phyloP scores from a whole-genome alignment of 2,329 filamentous ascomycete species.

The Elsinoe perseae region DNA sequence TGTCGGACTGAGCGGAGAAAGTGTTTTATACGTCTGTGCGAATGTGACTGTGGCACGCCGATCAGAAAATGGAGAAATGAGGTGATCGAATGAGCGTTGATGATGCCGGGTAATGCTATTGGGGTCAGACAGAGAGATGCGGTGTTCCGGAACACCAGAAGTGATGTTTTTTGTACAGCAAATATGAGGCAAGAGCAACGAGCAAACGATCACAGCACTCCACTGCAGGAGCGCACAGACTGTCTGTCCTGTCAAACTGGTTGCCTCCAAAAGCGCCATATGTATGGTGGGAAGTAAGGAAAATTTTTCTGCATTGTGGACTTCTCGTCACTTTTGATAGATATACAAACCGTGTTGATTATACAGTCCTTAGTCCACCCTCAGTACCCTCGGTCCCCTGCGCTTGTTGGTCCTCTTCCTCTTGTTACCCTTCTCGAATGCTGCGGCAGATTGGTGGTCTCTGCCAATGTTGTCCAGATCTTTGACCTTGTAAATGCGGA shows the following conservation, averaged over 20 bases:
- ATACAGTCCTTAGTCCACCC: slow-evolving; percentile 54
- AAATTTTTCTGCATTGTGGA: slow-evolving; percentile 8
- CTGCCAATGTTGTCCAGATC: slow-evolving; percentile 92
- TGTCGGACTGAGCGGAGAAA: background rate
- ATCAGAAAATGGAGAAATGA: background rate
- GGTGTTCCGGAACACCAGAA: background rate
- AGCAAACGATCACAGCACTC: background rate
- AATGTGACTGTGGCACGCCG: background rate
- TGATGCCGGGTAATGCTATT: background rate
- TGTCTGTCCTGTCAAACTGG: background rate
- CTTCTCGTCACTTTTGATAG: background rate
- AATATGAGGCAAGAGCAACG: background rate
- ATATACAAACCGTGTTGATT: slow-evolving; percentile 16
- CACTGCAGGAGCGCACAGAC: background rate
- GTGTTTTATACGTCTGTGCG: background rate
- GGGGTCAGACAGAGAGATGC: background rate
- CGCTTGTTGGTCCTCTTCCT: slow-evolving; percentile 71
- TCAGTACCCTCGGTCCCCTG: slow-evolving; percentile 61
- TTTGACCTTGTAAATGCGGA: slow-evolving; percentile 99
- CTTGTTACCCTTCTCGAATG: slow-evolving; percentile 73
- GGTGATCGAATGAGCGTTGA: background rate
- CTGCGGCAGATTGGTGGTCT: slow-evolving; percentile 63
- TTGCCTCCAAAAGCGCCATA: too few species aligned
- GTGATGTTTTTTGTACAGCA: background rate
- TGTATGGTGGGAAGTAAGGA: background rate